Base-by-base conservation (phyloP, 2,329 filamentous ascomycete species). In the Calonectria crousiana region DNA sequence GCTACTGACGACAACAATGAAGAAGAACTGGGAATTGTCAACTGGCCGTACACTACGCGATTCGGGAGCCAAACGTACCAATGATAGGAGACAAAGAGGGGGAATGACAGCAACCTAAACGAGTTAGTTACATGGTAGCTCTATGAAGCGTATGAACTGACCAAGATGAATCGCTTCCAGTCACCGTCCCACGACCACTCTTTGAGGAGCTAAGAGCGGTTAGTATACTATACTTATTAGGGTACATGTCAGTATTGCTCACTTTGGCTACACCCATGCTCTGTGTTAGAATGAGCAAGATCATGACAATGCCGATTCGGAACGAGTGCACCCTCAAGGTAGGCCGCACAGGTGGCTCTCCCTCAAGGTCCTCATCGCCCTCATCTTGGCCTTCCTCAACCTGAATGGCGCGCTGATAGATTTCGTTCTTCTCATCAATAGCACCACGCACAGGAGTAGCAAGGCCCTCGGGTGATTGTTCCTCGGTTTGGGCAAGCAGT, bases 301-400 rank as follows among this genome's bases (percentile, higher is more conserved):
- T 75, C 38, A 81, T 80, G 2, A 80, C 79, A 20, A 81, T 71
- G 6, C 79, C 78, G 6, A 81, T 78, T 66, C 78, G 41, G 47
- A 81, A 53, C 1, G 79, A 80, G 51, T 81, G 79, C 11, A 81
- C 62, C 13, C 70, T 51, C n/a, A 81, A 65, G 20, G 71, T 72
- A 20, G 79, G 79, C 5, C 79, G 74, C 28, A 72, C 73, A 28
- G 72, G 79, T 30, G 72, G 71, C 14, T 64, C 77, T 8, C 74
- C 74, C 58, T 81, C 79, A 0, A 81, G 41, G 16, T 81, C 79
- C 16, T 73, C 77, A 3, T 79, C 77, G 0, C 44, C 67, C 0
- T 78, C 79, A 3, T 49, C 72, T 5, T 83, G 72, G 0, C 80
- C 80, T 66, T 81, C 80, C 11, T 81, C 79, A 2, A 81, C 78